phyloP scores from a whole-genome alignment of 768 basidiomycete species.

The Tricholoma matsutake region DNA sequence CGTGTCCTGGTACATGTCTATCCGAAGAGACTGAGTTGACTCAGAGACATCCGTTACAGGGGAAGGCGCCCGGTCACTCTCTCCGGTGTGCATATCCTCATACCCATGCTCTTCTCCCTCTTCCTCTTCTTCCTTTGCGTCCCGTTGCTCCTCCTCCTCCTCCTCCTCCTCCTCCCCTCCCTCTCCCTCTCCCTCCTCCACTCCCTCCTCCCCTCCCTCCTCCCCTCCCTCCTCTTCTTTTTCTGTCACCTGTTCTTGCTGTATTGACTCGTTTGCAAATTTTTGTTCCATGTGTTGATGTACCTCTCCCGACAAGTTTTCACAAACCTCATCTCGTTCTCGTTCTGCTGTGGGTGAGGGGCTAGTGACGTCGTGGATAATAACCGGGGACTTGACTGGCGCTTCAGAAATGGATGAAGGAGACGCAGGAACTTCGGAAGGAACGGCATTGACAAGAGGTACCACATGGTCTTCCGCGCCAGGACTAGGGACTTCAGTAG shows the following conservation, averaged over 20 bases:
- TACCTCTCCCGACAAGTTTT: neutral
- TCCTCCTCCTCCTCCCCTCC: constrained; percentile 12
- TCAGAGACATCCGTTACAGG: neutral
- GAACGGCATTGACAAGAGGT: neutral
- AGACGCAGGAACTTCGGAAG: neutral
- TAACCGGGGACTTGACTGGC: neutral
- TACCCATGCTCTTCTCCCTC: neutral
- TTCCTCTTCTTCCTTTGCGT: constrained; percentile 5
- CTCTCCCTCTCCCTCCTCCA: constrained; percentile 11
- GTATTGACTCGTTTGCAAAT: neutral
- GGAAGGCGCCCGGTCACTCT: neutral
- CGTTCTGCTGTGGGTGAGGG: neutral
- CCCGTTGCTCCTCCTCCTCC: constrained; percentile 8
- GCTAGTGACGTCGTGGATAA: neutral
- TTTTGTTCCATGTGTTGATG: neutral
- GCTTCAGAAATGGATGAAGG: neutral
- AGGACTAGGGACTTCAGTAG: neutral
- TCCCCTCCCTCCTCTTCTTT: constrained; percentile 21
- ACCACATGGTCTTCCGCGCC: neutral
- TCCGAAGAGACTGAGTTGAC: neutral
- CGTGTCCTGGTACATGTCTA: neutral
- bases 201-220: constrained; percentile 13
- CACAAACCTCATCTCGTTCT: neutral
- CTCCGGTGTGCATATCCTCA: neutral
- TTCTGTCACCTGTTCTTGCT: constrained; percentile 18